Percentiles rank a stretch among this genome's conserved stretches.
Conservation (phyloP, 306 rosid species). For the Potentilla sterilis region DNA sequence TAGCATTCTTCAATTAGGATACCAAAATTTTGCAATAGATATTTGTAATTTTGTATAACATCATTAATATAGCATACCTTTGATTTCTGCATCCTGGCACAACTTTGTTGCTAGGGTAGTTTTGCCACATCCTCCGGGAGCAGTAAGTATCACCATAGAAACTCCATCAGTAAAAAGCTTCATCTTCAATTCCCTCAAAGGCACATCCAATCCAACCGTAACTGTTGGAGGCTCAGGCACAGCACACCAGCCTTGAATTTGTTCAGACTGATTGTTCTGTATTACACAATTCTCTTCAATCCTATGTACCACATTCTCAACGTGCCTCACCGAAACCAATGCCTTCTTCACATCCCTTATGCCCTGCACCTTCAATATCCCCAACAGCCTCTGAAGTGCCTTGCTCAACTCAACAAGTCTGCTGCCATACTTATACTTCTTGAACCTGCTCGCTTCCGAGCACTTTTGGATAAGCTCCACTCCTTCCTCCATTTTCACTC, state of each 20-base stretch:
- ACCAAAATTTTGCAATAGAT: neutral
- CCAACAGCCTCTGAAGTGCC: neutral
- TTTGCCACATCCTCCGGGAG: conserved; percentile 52
- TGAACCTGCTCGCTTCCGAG: neutral
- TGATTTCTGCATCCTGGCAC: neutral
- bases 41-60: too few species aligned
- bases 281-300: conserved; percentile 15
- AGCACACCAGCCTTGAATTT: conserved; percentile 8
- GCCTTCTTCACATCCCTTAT: conserved; percentile 1
- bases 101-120: conserved; percentile 26
- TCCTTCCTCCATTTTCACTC: neutral
- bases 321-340: neutral
- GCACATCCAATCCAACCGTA: conserved; percentile 50
- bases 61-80: conserved; percentile 33
- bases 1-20: neutral
- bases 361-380: neutral
- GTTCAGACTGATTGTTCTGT: neutral
- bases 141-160: conserved; percentile 38
- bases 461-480: neutral
- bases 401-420: neutral
- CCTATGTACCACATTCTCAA: neutral
- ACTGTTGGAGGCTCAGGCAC: conserved; percentile 32
- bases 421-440: neutral
- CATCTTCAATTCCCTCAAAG: conserved; percentile 43
- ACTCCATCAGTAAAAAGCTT: conserved; percentile 27